Base-by-base conservation (phyloP, 148 eudicot genomes). In the Polygonum maritimum region DNA sequence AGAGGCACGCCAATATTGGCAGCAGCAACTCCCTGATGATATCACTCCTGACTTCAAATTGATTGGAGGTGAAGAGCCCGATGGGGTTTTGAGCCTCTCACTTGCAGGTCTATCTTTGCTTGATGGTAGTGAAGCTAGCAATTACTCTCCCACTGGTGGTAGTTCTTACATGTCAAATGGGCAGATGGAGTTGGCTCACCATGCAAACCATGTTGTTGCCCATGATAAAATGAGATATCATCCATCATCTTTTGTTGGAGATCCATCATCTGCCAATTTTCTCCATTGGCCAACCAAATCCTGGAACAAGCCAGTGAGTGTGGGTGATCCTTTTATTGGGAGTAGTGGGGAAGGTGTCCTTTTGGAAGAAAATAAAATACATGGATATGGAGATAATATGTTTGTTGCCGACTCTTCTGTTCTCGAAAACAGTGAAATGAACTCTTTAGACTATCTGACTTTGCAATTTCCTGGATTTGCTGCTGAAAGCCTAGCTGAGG, bases 401-500 rank as follows among this genome's bases (percentile, higher is more conserved):
- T 38, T 67, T 67, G 77, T 74, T 31, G 73, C 77, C 72, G 97
- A 89, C 65, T 86, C 77, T 80, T 54, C 80, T 7, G 49, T 82
- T 22, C 15, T 79, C 26, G 90, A 85, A 45, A 83, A 79, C 78
- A 76, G 74, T 58, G 83, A 83, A 76, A 75, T 84, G 76, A 83
- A 85, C 79, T 89, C 91, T 60, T 86, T 92, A 49, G 90, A 87
- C 75, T 88, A 90, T 84, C 84, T 92, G 84, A 90, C 90, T 79
- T 79, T 88, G 44, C 94, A 91, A 31, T 96, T 96, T 83, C 98
- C 99, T 40, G 97, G 98, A 72, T 96, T 96, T 88, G 91, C 98
- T 73, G 86, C 87, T 78, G 97, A 91, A 76, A 96, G 99, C 81
- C 90, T 96, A 47, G 89, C 90, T 48, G 99, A 92, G 82, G 98